phyloP scores from a whole-genome alignment of 192 early-diverging fungal species.

The Coemansia sp. region DNA sequence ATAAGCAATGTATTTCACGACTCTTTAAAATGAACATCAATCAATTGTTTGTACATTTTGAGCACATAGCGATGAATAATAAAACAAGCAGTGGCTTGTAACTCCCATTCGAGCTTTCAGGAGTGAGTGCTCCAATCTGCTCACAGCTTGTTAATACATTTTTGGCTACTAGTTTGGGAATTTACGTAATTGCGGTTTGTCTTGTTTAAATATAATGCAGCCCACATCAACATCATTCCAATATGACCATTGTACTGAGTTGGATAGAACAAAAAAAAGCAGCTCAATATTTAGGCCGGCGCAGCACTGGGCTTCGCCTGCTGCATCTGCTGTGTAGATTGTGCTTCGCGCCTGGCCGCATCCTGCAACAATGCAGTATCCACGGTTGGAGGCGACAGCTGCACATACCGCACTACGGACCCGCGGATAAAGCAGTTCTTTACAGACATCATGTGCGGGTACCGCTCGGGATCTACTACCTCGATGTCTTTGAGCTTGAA shows the following conservation, averaged over 20 bases:
- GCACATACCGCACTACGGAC: constrained; percentile 97
- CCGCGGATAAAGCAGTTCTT: constrained; percentile 99
- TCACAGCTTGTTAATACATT: too few relatives aligned
- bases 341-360: constrained; percentile 90
- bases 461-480: constrained; percentile 81
- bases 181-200: too few relatives aligned
- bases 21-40: neutral
- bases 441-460: constrained; percentile 98
- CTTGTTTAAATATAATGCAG: too few relatives aligned
- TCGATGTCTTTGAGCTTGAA: constrained; percentile 95
- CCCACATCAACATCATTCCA: too few relatives aligned
- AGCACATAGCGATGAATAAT: neutral
- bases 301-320: constrained; percentile 32
- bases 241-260: too few relatives aligned
- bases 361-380: constrained; percentile 97
- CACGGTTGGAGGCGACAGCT: constrained; percentile 82
- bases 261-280: neutral
- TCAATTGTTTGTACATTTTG: neutral
- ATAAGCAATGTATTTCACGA: neutral
- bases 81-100: too few relatives aligned
- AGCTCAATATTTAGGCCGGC: constrained; percentile 13
- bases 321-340: constrained; percentile 47
- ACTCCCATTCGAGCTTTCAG: too few relatives aligned
- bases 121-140: too few relatives aligned
- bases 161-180: too few relatives aligned